Conservation (phyloP, 352 stramenopile species). For the Globisporangium orthogonon region DNA sequence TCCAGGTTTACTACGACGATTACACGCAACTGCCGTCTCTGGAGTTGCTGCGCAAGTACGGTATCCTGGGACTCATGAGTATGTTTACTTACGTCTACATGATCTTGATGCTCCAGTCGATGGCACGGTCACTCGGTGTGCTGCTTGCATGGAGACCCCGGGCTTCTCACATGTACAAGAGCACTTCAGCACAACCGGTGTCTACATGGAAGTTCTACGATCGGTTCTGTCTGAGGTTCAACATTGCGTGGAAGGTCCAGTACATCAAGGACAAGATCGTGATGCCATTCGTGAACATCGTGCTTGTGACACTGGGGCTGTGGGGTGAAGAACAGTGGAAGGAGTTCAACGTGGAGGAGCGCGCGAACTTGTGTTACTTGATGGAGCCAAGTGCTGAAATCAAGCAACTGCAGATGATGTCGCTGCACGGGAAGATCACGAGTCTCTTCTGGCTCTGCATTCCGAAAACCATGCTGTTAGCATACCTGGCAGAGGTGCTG, state of each 20-base stretch:
- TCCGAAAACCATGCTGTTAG: slow-evolving; percentile 33
- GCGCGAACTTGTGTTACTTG: slow-evolving; percentile 43
- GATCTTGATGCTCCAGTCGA: slow-evolving; percentile 44
- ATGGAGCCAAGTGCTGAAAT: slow-evolving; percentile 51
- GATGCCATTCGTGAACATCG: slow-evolving; percentile 41
- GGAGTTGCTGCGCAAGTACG: slow-evolving; percentile 34
- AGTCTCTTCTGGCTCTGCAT: slow-evolving; percentile 60
- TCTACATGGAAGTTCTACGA: slow-evolving; percentile 29
- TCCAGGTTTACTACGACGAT: slow-evolving; percentile 28
- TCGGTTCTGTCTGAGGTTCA: slow-evolving; percentile 47
- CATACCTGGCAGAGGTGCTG: slow-evolving; percentile 46
- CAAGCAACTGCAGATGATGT: slow-evolving; percentile 72
- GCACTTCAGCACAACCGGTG: slow-evolving; percentile 15
- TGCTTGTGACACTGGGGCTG: slow-evolving; percentile 33
- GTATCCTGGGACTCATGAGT: slow-evolving; percentile 24
- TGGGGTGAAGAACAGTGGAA: slow-evolving; percentile 45
- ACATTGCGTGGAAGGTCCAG: slow-evolving; percentile 45
- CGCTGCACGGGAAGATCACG: slow-evolving; percentile 54
- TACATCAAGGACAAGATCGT: slow-evolving; percentile 58
- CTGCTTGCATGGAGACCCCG: slow-evolving; percentile 31
- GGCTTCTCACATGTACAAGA: slow-evolving; percentile 40
- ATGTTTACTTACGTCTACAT: slow-evolving; percentile 51
- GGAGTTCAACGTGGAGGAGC: slow-evolving; percentile 51
- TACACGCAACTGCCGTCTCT: slow-evolving; percentile 28
- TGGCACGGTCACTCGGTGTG: slow-evolving; percentile 26